These are phyloP conservation scores for Spergularia bocconei DNA, from an alignment of 148 eudicot species.

Conservation along the genomic window DNA sequence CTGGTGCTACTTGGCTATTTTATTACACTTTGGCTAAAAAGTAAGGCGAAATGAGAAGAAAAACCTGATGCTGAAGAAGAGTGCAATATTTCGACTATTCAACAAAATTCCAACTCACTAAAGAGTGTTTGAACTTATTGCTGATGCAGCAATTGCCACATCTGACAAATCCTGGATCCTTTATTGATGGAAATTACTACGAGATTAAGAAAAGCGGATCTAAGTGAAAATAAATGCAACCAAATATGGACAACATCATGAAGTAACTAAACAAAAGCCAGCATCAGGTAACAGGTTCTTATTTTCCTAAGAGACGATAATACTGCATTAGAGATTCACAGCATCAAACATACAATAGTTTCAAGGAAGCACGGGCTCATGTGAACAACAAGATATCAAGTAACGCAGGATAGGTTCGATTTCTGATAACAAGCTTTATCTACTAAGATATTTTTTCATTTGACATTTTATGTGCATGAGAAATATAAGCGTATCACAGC, in stretches of 20 bases:
- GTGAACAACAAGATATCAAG: background rate
- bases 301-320: conserved; percentile 1
- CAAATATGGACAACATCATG: background rate
- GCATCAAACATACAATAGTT: background rate
- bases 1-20: background rate
- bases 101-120: background rate
- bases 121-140: background rate
- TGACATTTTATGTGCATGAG: background rate
- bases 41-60: background rate
- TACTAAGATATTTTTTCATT: background rate
- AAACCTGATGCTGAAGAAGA: background rate
- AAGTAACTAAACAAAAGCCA: background rate
- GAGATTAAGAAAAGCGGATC: background rate
- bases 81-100: background rate
- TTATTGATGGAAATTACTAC: background rate
- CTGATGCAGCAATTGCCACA: background rate
- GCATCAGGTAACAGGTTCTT: background rate
- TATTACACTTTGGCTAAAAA: background rate
- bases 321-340: background rate
- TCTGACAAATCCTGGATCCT: background rate
- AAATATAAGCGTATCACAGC: background rate
- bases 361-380: background rate
- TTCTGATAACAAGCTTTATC: background rate
- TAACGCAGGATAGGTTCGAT: background rate
- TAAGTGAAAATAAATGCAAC: background rate